phyloP scores from a whole-genome alignment of 768 basidiomycete genomes.

The Mycena belliarum region DNA sequence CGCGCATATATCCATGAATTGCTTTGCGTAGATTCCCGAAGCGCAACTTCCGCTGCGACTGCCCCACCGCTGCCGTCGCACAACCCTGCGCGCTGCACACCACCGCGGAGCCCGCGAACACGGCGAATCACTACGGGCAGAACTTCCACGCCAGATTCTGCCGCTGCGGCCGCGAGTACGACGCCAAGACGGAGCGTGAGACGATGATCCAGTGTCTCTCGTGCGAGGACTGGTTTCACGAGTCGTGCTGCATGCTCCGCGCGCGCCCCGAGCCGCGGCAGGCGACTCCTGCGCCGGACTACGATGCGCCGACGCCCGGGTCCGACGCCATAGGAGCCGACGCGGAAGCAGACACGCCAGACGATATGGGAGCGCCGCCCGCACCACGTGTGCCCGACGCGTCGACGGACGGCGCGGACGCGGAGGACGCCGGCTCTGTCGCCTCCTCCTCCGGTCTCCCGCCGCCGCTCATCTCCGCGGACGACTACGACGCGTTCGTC shows the following conservation, averaged over 20 bases:
- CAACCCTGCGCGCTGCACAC: conserved; percentile 68
- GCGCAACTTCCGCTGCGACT: conserved; percentile 81
- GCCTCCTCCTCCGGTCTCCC: conserved; percentile 67
- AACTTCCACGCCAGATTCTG: conserved; percentile 77
- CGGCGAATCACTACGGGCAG: conserved; percentile 64
- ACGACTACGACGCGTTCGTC: conserved; percentile 75
- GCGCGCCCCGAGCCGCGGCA: conserved; percentile 57
- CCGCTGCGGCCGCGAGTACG: conserved; percentile 71
- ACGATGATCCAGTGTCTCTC: conserved; percentile 88
- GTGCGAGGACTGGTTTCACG: conserved; percentile 94
- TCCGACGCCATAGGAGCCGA: too few species aligned
- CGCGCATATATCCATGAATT: too few species aligned
- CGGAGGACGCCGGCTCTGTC: conserved; percentile 57
- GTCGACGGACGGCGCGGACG: conserved; percentile 29
- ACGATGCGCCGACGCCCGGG: too few species aligned
- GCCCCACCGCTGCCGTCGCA: conserved; percentile 64
- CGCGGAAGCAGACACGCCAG: too few species aligned
- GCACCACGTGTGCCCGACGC: too few species aligned
- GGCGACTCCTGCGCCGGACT: conserved; percentile 33
- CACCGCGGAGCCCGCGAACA: conserved; percentile 53
- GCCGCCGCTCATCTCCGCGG: conserved; percentile 63
- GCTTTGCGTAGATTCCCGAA: conserved; percentile 85
- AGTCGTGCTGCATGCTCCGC: conserved; percentile 83
- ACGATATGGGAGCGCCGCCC: too few species aligned
- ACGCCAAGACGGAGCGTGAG: conserved; percentile 71